Evolutionary conservation across 2,329 filamentous ascomycete species (phyloP), one percentile per base, ranked within the genome.

Genomic region (Metarhizium guizhouense): DNA sequence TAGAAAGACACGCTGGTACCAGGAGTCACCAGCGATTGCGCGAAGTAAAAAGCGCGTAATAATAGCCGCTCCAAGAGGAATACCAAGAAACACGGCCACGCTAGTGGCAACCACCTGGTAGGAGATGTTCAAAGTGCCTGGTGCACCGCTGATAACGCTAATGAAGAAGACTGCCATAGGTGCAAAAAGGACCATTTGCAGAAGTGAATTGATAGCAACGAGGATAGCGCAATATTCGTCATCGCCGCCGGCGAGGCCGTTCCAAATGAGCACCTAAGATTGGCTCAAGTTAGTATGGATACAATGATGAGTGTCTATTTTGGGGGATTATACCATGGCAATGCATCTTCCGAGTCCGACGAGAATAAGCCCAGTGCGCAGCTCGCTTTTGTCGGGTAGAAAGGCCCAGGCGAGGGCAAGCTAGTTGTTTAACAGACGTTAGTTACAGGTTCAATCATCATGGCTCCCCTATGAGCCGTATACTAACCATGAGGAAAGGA

Each of bases 311-410:
- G 38, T 10, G 16, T 42, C 16, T 42, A 14, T 42, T 14, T 13
- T 13, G 6, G 16, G 13, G 11, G 11, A 42, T 14, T 13, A 10
- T 42, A 42, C 38, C 90, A 95, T 95, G 36, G 90, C 90, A 59
- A 95, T 95, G 63, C 91, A 96, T 54, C 91, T 76, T 4, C 88
- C 91, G 1, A 96, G 74, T 0, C 91, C 90, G 0, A 95, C 90
- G 6, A 95, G 81, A 40, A 94, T 89, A 2, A 94, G 73, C 0
- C 89, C 90, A 45, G 83, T 79, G 1, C 83, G 76, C 11, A 86
- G 74, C 4, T 72, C 78, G 8, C 68, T 68, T 58, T 82, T 73
- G 60, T 86, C 83, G 0, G 82, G 83, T 4, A 86, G 73, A 53
- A 84, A 85, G 0, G 83, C 83, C 83, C 87, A 91, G 0, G 87